phyloP scores from a whole-genome alignment of 2,329 filamentous ascomycete species.

The Emericellopsis atlantica region DNA sequence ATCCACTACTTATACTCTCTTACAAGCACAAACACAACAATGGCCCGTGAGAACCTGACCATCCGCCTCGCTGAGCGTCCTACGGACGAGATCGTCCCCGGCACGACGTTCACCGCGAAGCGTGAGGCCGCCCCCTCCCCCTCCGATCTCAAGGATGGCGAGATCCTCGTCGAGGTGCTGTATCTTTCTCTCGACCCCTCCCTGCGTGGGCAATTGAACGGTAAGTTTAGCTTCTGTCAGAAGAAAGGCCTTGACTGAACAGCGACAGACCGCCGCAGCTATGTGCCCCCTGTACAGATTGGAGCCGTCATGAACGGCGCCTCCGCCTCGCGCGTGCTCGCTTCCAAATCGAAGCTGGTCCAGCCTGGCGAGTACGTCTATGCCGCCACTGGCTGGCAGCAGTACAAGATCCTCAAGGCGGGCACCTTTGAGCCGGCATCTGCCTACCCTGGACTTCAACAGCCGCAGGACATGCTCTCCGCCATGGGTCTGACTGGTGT shows the following conservation, averaged over 20 bases:
- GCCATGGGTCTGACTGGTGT: constrained; percentile 55
- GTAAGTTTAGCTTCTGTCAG: constrained; percentile 15
- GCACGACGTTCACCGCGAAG: constrained; percentile 49
- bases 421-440: constrained; percentile 31
- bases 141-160: constrained; percentile 45
- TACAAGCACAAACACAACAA: constrained; percentile 9
- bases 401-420: constrained; percentile 46
- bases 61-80: constrained; percentile 55
- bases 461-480: constrained; percentile 47
- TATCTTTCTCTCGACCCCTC: constrained; percentile 63
- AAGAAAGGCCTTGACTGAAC: neutral
- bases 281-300: constrained; percentile 55
- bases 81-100: constrained; percentile 44
- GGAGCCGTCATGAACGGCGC: constrained; percentile 57
- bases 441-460: constrained; percentile 23
- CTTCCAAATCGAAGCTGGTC: constrained; percentile 41
- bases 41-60: constrained; percentile 31
- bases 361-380: constrained; percentile 45
- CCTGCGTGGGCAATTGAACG: constrained; percentile 63
- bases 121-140: constrained; percentile 35
- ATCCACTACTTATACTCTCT: neutral
- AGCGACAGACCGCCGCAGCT: constrained; percentile 27
- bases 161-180: constrained; percentile 47
- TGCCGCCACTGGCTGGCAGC: constrained; percentile 48
- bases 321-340: constrained; percentile 48